Base-by-base conservation (phyloP, 371 early-diverging fungal species). In the Batkoa obscura region DNA sequence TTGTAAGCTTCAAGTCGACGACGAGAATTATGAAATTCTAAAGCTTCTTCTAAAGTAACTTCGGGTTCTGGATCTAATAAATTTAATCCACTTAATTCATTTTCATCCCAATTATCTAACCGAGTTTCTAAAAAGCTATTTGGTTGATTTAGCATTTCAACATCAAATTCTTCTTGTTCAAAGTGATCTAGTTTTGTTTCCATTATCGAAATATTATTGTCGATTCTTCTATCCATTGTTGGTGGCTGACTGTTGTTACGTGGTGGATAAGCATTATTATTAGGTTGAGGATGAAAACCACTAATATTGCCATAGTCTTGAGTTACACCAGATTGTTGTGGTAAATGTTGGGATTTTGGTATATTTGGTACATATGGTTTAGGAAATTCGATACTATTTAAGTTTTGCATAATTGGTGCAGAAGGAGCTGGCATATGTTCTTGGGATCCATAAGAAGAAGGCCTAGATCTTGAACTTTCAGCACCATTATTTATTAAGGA, bases 21-120 rank as follows among this genome's bases (percentile, higher is more conserved):
- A 8, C 53, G 39, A 3, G 10, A 15, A 15, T 34, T 37, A 31
- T 53, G 53, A 31, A 30, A 15, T n/a, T 53, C 53, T 12, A 53
- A 6, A 23, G 53, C 53, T 30, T 53, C 53, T n/a, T 53, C 53
- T 13, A 53, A 37, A 10, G 53, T 53, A 12, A 53, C 41, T 15
- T 12, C 41, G n/a, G 35, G 13, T 38, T 53, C 53, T 6, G 53
- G 10, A 3, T 35, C 15, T 15, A 50, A 50, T 9, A 47, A 23
- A 13, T 50, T 35, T 13, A 50, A 34, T 17, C 31, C 42, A 23
- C 23, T 23, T 23, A 23, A 23, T 12, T 38, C 53, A 35, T 23
- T 15, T 10, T 15, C 38, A 30, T 53, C 42, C 3, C 15, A 5
- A 15, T 38, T n/a, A 2, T 39, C 41, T 4, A 53, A 8, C 8